Conservation (phyloP, 306 rosid genomes). For the Acacia confusa region DNA sequence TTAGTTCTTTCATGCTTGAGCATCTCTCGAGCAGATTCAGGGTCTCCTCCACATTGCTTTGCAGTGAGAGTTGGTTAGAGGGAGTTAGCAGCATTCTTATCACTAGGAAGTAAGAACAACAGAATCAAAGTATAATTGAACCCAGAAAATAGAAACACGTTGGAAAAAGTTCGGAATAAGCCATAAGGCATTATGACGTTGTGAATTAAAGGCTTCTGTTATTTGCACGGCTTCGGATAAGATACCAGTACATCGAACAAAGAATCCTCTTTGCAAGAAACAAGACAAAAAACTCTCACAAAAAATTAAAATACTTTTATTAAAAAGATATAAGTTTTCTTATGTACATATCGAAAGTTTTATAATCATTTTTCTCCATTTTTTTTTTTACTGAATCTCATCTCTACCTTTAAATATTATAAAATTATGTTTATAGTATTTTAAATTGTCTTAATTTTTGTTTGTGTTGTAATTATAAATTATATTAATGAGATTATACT, state of each 20-base stretch:
- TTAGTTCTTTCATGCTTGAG: constrained; percentile 55
- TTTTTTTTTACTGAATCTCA: too few relatives aligned
- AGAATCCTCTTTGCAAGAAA: neutral
- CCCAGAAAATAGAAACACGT: neutral
- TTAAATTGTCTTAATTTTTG: too few relatives aligned
- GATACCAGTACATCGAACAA: neutral
- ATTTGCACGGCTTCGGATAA: neutral
- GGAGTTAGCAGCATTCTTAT: constrained; percentile 31
- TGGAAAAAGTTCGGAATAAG: neutral
- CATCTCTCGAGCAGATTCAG: constrained; percentile 58
- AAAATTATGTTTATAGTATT: too few relatives aligned
- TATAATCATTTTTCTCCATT: too few relatives aligned
- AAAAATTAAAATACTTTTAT: neutral
- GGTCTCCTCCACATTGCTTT: constrained; percentile 33
- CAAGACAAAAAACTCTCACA: neutral
- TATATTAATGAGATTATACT: too few relatives aligned
- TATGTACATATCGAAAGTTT: too few relatives aligned
- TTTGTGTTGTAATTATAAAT: too few relatives aligned
- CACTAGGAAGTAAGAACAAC: neutral
- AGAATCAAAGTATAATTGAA: neutral
- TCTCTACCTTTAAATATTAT: too few relatives aligned
- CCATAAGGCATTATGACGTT: neutral
- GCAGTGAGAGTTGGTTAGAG: constrained; percentile 24
- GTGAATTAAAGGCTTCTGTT: neutral
- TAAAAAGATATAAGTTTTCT: neutral